phyloP scores from a whole-genome alignment of 768 basidiomycete genomes.

The Imleria badia region DNA sequence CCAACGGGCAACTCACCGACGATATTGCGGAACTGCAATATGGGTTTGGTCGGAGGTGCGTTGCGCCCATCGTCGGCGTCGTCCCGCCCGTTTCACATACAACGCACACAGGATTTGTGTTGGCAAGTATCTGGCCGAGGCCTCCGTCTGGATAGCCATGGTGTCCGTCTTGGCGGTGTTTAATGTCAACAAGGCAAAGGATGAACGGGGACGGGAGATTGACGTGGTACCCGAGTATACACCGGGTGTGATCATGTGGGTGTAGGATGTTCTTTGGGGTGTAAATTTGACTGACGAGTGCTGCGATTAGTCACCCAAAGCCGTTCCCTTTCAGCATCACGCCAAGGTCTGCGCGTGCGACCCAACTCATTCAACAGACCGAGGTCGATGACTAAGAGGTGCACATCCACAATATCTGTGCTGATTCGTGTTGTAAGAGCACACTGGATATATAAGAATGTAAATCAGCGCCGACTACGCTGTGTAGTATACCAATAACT shows the following conservation, averaged over 20 bases:
- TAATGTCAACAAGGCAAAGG: slow-evolving; percentile 29
- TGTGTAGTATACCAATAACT: not conserved
- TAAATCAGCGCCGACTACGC: not conserved
- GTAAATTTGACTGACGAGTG: not conserved
- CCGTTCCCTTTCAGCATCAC: slow-evolving; percentile 21
- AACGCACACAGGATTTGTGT: slow-evolving; percentile 21
- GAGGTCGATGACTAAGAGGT: slow-evolving; percentile 2
- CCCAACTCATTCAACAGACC: slow-evolving; percentile 15
- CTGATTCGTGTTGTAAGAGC: not conserved
- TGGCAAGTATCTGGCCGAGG: slow-evolving; percentile 26
- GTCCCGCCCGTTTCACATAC: no score
- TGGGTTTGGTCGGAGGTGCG: slow-evolving; percentile 27
- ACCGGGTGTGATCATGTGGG: slow-evolving; percentile 27
- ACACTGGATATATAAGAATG: not conserved
- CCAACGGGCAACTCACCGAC: slow-evolving; percentile 16
- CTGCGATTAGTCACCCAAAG: slow-evolving; percentile 12
- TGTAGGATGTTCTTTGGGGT: not conserved
- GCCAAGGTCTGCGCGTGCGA: slow-evolving; percentile 12
- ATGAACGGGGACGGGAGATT: slow-evolving; percentile 32
- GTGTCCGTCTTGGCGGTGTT: slow-evolving; percentile 28
- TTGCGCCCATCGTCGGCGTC: not conserved
- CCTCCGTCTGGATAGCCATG: slow-evolving; percentile 27
- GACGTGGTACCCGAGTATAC: slow-evolving; percentile 26
- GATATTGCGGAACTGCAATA: slow-evolving; percentile 19
- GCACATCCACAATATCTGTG: not conserved